phyloP scores from a whole-genome alignment of 176 grass and related monocot species.

The Raddia distichophylla region DNA sequence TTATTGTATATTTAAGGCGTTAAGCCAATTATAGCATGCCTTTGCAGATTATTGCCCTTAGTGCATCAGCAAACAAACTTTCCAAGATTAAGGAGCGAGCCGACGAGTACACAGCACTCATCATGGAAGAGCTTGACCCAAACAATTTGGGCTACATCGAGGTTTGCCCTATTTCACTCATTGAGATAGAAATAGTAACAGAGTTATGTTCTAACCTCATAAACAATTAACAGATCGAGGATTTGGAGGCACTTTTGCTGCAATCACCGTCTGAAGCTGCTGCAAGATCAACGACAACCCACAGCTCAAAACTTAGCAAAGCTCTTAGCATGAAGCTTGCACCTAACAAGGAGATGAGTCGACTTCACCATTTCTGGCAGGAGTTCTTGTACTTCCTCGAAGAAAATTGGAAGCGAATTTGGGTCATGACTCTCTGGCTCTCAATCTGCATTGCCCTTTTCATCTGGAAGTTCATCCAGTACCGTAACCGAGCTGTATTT shows the following conservation, averaged over 20 bases:
- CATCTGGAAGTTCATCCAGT: conserved; percentile 88
- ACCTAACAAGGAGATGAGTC: conserved; percentile 46
- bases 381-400: conserved; percentile 73
- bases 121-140: conserved; percentile 94
- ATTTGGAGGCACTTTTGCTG: conserved; percentile 73
- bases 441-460: conserved; percentile 74
- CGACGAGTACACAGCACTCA: conserved; percentile 82
- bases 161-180: conserved; percentile 39
- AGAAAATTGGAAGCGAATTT: conserved; percentile 91
- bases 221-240: conserved; percentile 60
- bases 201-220: conserved; percentile 10
- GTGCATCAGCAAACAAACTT: conserved; percentile 94
- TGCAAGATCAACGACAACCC: conserved; percentile 56
- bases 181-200: conserved; percentile 1
- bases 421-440: conserved; percentile 80
- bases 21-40: neutral
- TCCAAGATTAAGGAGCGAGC: conserved; percentile 81
- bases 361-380: conserved; percentile 55
- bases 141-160: conserved; percentile 75
- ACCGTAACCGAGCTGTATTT: conserved; percentile 77
- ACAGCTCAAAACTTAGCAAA: conserved; percentile 87
- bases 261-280: conserved; percentile 62
- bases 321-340: conserved; percentile 84
- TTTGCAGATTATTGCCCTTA: conserved; percentile 82
- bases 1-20: conserved; percentile 8